Evolutionary conservation across 2,329 filamentous ascomycete species (phyloP).

Genomic region (Neonectria hederae): DNA sequence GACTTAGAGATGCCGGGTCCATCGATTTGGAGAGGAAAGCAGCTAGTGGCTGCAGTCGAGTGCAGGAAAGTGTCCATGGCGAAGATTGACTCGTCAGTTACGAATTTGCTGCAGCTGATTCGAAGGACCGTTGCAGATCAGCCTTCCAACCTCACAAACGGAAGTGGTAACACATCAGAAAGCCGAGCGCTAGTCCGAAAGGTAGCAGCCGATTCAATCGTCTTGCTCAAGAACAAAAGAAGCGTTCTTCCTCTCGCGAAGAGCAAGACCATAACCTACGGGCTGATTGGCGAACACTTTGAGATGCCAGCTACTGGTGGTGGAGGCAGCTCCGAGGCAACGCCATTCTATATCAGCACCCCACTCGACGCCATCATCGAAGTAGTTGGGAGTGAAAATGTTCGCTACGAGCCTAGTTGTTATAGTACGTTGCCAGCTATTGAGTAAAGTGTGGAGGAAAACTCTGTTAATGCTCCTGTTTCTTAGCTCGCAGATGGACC

Average conservation of each 20-base stretch:
- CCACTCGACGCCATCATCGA: constrained; percentile 42
- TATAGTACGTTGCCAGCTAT: not conserved
- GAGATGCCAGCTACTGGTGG: constrained; percentile 41
- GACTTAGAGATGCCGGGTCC: constrained; percentile 49
- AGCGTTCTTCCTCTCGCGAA: constrained; percentile 8
- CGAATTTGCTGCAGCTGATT: constrained; percentile 28
- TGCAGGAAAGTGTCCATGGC: constrained; percentile 28
- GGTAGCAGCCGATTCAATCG: constrained; percentile 45
- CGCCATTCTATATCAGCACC: constrained; percentile 44
- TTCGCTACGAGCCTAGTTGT: constrained; percentile 12
- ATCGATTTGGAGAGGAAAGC: constrained; percentile 27
- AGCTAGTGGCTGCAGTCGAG: constrained; percentile 35
- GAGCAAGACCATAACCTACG: constrained; percentile 45
- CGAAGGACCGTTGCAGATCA: not conserved
- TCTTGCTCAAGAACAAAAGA: constrained; percentile 29
- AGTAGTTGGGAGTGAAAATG: constrained; percentile 18
- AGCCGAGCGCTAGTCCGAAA: not conserved
- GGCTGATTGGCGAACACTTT: constrained; percentile 48
- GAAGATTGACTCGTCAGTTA: constrained; percentile 35
- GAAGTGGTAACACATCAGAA: not conserved
- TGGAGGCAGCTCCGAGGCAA: constrained; percentile 43
- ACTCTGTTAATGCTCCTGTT: too few relatives aligned
- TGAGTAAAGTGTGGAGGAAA: too few relatives aligned
- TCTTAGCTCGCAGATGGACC: not conserved
- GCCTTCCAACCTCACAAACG: too few relatives aligned